Evolutionary conservation across 805 yeast species (phyloP), one percentile per base, ranked within the genome.

Genomic region (Yarrowia phangngaensis): DNA sequence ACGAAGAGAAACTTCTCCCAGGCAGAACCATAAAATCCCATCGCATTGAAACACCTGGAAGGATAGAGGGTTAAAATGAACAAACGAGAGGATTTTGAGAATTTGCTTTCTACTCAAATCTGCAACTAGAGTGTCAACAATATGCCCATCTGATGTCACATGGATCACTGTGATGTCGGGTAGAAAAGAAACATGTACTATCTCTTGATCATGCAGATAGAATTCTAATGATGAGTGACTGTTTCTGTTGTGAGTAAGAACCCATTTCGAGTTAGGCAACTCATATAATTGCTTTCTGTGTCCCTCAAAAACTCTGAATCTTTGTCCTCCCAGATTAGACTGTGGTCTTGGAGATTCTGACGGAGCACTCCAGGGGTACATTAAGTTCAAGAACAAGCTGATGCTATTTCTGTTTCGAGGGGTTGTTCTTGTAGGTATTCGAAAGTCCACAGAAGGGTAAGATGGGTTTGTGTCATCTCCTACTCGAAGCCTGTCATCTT

Each of bases 201-300:
- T 35, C 43, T 35, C 30, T 22, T 35, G 43, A 17, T 24, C 26
- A 8, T 35, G 30, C 6, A 35, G 43, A n/a, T 35, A 16, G 43
- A 35, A 35, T 23, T 35, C 43, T 20, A 24, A 35, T 2, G 43
- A 29, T 3, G 30, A 12, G 12, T 35, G 43, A 8, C 23, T 15
- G 13, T 35, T 35, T 9, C n/a, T 35, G 23, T 35, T 35, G 22
- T 35, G 43, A 9, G 26, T 30, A 3, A 35, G 22, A 8, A 35
- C 13, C 4, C 43, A 35, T n/a, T 30, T 17, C 23, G 30, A 22
- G 30, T 35, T 30, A 5, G 23, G 30, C 9, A 20, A 35, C 31
- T 24, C 43, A 8, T 35, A 35, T 14, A 35, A 16, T 17, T 30
- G 30, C 16, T 24, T 35, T 24, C 30, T 16, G 43, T 24, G 43